Base-by-base conservation (phyloP, 2,329 filamentous ascomycete species). In the Eutypa lata region DNA sequence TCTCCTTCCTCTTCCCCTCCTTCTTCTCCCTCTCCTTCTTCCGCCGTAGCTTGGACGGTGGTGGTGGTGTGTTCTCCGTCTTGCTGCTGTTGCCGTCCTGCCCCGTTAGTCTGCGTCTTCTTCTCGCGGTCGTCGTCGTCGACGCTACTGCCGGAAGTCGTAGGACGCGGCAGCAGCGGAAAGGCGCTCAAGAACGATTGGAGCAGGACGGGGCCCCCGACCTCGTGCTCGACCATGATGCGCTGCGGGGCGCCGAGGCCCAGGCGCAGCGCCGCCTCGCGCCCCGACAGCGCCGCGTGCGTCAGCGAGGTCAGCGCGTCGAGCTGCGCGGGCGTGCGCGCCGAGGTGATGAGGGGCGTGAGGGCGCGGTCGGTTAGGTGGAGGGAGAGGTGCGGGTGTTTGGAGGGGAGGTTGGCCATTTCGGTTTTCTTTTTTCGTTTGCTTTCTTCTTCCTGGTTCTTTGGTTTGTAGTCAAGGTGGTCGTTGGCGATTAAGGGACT, bases 361-460 rank as follows among this genome's bases (percentile, higher is more conserved):
- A 82, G 76, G 54, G 77, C 71, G 54, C 76, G 71, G 73, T 85
- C 82, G 58, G 79, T 76, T 54, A 86, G 76, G 72, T 83, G 79
- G 56, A 83, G 73, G 59, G 77, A 73, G 50, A 83, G 73, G 53
- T 71, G 67, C 35, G 79, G 79, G 66, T 80, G 74, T 60, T 80
- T 74, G 10, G 72, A 71, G 48, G 78, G 77, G 48, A 76, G 70
- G 60, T 68, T 69, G 40, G 74, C 65, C 73, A 76, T 75, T 53
- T 42, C 58, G 38, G n/a, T 47, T 24, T 50, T 44, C 46, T 21
- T 10, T 45, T 26, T 43, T 18, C 22, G 19, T 10, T 26, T 48
- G 24, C 37, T 22, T 44, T 43, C 33, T 22, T 2, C 19, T 31
- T 49, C 16, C 21, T 35, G 18, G 35, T 7, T 7, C 13, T 14